Evolutionary conservation across 139 green algal species (phyloP).

Genomic region (Chlamydomonas schloesseri): DNA sequence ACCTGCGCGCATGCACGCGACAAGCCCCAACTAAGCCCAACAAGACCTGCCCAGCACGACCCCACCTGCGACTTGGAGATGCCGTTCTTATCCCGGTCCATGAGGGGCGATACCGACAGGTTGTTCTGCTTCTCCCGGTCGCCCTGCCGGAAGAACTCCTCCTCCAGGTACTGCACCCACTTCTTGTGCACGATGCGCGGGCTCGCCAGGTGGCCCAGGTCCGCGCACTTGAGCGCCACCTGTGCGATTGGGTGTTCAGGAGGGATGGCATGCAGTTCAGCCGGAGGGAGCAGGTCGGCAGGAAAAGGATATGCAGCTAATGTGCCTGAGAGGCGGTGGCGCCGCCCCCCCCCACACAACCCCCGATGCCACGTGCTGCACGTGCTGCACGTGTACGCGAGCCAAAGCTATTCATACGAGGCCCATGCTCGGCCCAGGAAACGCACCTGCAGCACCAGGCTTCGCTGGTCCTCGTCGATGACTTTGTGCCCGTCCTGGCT

Average conservation of each 20-base stretch:
- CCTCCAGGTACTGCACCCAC: slow-evolving; percentile 73
- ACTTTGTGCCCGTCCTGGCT: slow-evolving; percentile 41
- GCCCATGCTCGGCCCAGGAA: too few relatives aligned
- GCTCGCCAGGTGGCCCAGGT: slow-evolving; percentile 70
- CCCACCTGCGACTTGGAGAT: slow-evolving; percentile 72
- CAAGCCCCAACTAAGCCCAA: too few relatives aligned
- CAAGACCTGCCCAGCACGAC: too few relatives aligned
- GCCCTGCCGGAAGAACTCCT: slow-evolving; percentile 78
- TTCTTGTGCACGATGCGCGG: slow-evolving; percentile 65
- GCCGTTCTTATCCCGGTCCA: slow-evolving; percentile 71
- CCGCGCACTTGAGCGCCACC: slow-evolving; percentile 73
- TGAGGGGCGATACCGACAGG: slow-evolving; percentile 66
- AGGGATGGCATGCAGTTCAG: neutral
- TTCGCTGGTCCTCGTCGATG: slow-evolving; percentile 64
- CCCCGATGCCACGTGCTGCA: too few relatives aligned
- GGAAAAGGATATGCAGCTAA: too few relatives aligned
- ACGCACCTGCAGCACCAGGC: slow-evolving; percentile 63
- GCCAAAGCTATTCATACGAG: too few relatives aligned
- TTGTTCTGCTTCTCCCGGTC: slow-evolving; percentile 64
- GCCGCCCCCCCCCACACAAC: too few relatives aligned
- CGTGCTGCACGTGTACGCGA: too few relatives aligned
- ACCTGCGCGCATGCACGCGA: too few relatives aligned
- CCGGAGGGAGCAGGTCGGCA: too few relatives aligned
- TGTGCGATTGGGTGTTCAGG: too few relatives aligned
- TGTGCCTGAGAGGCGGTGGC: too few relatives aligned